phyloP scores from a whole-genome alignment of 202 grass and related monocot genomes.

The Hordeum pubiflorum region DNA sequence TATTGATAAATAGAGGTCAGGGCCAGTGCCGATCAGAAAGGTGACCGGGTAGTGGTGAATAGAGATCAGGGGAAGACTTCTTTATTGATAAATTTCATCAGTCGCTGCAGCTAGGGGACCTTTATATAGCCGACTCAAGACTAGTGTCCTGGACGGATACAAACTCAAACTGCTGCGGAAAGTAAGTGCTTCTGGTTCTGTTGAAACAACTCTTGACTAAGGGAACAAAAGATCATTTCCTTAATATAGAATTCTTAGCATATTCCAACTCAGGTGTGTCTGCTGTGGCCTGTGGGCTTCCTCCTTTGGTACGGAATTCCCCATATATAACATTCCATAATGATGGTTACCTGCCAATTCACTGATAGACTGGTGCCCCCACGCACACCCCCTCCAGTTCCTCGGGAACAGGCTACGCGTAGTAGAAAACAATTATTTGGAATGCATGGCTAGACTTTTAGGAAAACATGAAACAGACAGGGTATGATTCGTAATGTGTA shows the following conservation, averaged over 20 bases:
- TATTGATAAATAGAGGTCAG: no score
- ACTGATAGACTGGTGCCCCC: not conserved
- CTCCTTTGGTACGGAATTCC: not conserved
- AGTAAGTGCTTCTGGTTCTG: not conserved
- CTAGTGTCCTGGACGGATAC: not conserved
- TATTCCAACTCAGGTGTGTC: not conserved
- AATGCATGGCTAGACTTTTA: not conserved
- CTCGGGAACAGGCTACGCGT: not conserved
- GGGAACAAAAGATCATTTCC: not conserved
- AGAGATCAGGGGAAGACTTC: not conserved
- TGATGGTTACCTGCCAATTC: not conserved
- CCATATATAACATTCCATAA: not conserved
- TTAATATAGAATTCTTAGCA: not conserved
- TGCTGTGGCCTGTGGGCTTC: not conserved
- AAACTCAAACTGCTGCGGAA: not conserved
- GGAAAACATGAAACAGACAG: not conserved
- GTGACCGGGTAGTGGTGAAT: not conserved
- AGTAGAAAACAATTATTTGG: not conserved
- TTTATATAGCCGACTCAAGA: not conserved
- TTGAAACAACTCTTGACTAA: not conserved
- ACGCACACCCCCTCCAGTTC: not conserved
- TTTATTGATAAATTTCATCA: not conserved
- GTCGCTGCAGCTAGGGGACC: not conserved
- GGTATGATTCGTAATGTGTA: not conserved
- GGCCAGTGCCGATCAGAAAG: not conserved